Conservation (phyloP, 192 early-diverging fungal species). For the Polychytrium aggregatum region DNA sequence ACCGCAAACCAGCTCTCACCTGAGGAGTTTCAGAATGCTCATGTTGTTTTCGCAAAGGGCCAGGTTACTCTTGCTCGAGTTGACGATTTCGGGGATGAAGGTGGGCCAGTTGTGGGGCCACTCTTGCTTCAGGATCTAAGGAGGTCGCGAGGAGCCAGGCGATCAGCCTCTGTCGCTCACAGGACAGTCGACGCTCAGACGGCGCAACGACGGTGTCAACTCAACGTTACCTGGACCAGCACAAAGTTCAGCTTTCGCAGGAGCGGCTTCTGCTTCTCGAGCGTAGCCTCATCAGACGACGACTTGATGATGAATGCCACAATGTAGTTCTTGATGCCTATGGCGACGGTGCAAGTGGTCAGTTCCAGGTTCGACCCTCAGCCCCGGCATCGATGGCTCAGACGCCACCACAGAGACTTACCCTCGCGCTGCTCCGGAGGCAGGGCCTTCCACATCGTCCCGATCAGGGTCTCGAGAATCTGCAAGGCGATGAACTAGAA, state of each 20-base stretch:
- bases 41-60: constrained; percentile 99
- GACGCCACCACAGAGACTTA: too few relatives aligned
- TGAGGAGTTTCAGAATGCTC: constrained; percentile 94
- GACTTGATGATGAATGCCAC: constrained; percentile 85
- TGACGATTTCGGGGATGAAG: constrained; percentile 97
- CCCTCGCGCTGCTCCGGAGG: constrained; percentile 70
- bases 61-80: constrained; percentile 83
- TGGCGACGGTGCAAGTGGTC: not conserved
- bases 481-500: constrained; percentile 82
- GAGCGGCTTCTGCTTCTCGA: constrained; percentile 65
- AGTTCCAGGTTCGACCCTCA: too few relatives aligned
- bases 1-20: constrained; percentile 33
- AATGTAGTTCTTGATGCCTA: constrained; percentile 92
- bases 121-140: constrained; percentile 95
- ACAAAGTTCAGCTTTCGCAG: constrained; percentile 93
- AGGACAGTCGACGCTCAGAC: too few relatives aligned
- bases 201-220: too few relatives aligned
- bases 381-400: too few relatives aligned
- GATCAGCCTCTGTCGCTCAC: too few relatives aligned
- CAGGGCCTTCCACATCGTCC: constrained; percentile 95
- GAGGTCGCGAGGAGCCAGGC: not conserved
- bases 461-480: constrained; percentile 89
- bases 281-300: constrained; percentile 73
- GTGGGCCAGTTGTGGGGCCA: constrained; percentile 99
- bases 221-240: constrained; percentile 89